Conservation (phyloP, 768 basidiomycete genomes). For the Pluteus cervinus region DNA sequence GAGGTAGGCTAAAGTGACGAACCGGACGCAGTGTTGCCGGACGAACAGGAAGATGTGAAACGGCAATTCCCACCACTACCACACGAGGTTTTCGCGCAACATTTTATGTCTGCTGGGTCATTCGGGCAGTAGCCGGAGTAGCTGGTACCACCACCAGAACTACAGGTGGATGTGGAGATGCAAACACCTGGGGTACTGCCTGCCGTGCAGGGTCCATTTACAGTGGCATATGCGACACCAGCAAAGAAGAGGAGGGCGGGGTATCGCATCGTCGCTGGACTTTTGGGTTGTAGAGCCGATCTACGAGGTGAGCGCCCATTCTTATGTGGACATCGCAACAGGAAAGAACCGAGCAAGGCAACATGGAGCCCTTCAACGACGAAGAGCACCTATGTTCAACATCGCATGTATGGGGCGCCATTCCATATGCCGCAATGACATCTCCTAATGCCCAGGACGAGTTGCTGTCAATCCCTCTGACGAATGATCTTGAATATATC, state of each 20-base stretch:
- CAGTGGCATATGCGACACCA: conserved; percentile 10
- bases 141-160: conserved; percentile 15
- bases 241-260: conserved; percentile 5
- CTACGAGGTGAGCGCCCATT: too few relatives aligned
- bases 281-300: too few relatives aligned
- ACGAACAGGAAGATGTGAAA: conserved; percentile 16
- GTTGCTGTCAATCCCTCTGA: too few relatives aligned
- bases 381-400: too few relatives aligned
- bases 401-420: too few relatives aligned
- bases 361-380: too few relatives aligned
- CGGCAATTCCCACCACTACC: conserved; percentile 20
- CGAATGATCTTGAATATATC: too few relatives aligned
- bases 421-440: too few relatives aligned
- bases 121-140: conserved; percentile 20
- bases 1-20: neutral
- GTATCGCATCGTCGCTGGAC: too few relatives aligned
- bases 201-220: conserved; percentile 18
- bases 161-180: conserved; percentile 17
- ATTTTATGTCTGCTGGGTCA: conserved; percentile 19
- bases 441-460: too few relatives aligned
- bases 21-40: conserved; percentile 18
- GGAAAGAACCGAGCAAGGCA: too few relatives aligned
- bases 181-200: conserved; percentile 20
- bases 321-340: too few relatives aligned
- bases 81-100: conserved; percentile 22